A percentile compares a stretch with the other conserved stretches of the same genome.
These are phyloP conservation scores for Hymenoscyphus linearis DNA, from an alignment of 2,329 filamentous ascomycete species.

Conservation along the genomic window DNA sequence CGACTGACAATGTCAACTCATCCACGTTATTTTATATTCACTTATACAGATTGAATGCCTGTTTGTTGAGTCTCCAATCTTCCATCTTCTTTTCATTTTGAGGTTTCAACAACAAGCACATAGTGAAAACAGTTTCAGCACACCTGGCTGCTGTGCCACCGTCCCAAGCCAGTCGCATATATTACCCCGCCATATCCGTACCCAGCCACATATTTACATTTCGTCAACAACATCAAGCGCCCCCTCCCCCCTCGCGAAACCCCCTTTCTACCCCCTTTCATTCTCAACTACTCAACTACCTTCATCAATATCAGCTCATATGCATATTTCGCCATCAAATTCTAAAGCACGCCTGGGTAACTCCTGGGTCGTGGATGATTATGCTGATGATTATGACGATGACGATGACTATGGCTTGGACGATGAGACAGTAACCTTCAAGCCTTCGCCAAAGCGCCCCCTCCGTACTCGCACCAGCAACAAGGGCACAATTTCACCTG, in stretches of 20 bases:
- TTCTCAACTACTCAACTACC: too few relatives aligned
- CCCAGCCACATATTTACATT: too few relatives aligned
- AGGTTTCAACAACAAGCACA: too few relatives aligned
- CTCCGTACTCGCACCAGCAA: conserved; percentile 14
- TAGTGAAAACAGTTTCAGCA: too few relatives aligned
- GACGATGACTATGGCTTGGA: conserved; percentile 15
- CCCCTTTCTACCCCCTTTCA: neutral
- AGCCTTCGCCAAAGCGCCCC: conserved; percentile 17
- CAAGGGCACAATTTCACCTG: conserved; percentile 24
- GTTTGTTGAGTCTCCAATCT: neutral
- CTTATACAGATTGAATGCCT: neutral
- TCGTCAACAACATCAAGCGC: too few relatives aligned
- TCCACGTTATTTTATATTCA: neutral
- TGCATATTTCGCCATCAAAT: conserved; percentile 20
- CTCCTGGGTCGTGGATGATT: conserved; percentile 30
- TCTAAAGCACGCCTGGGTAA: conserved; percentile 25
- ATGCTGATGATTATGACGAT: conserved; percentile 21
- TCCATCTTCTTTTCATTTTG: too few relatives aligned
- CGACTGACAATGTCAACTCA: neutral
- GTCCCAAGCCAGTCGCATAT: too few relatives aligned
- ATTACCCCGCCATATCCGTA: too few relatives aligned
- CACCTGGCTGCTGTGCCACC: too few relatives aligned
- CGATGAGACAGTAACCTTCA: conserved; percentile 5
- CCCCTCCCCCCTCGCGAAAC: too few relatives aligned
- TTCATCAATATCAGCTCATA: neutral